Evolutionary conservation across 441 rosid genomes (phyloP), one percentile per base, ranked within the genome.

Genomic region (Sinapis alba): DNA sequence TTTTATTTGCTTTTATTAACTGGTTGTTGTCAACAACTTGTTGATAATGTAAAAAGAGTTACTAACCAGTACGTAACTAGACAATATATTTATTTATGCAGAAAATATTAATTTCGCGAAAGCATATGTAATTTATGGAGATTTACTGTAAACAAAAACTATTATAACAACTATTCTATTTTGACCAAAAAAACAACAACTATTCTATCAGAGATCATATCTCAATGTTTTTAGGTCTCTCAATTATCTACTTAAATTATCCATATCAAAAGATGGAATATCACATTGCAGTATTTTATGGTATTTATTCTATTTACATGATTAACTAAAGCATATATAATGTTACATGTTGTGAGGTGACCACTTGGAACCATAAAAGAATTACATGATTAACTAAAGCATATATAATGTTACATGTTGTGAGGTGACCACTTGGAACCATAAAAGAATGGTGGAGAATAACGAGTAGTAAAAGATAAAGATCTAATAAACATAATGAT

Each of bases 401-500:
- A 69, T 65, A 23, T 76, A 45, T 68, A 5, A 64, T 63, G 62
- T 76, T 70, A 43, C 53, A 57, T 28, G 47, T 58, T 65, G 62
- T 47, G 7, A 47, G 54, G 54, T 65, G 71, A 26, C 45, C 62
- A 71, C 41, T 65, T 36, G 63, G 47, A 65, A 71, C 57, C 11
- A 43, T 66, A 71, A 71, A 77, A 71, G 72, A 58, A 65, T 77
- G 68, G 80, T 77, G 72, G 72, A 71, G 80, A 32, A 43, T 45
- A 64, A 56, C 56, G 16, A 77, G 71, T 59, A 38, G 28, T 27
- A 5, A 63, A 77, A 57, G 67, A 77, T 71, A 59, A 71, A 51
- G 76, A 71, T 64, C 76, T 61, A 7, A 12, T 34, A 43, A 16
- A 28, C 50, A 16, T 47, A 28, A 54, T 27, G n/a, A 63, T n/a